Evolutionary conservation across 345 rosid genomes (phyloP), one percentile per base, ranked within the genome.

Genomic region (Moringa oleifera): DNA sequence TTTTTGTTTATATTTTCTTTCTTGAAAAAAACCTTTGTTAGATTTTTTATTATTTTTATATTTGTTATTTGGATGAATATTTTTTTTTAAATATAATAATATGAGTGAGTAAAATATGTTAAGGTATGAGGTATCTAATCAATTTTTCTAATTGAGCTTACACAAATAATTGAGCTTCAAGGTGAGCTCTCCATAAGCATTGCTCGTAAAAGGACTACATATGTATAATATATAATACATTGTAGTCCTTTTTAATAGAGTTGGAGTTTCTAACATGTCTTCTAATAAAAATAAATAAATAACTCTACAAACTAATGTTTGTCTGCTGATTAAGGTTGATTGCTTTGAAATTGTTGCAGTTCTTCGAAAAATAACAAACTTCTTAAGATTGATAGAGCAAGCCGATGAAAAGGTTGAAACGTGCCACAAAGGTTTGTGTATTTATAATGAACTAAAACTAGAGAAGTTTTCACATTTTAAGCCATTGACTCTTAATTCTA

Each of bases 331-430:
- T 52, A 20, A 10, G 53, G 13, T 33, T 57, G 22, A 36, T 36
- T 16, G 50, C 23, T 22, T 60, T 55, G 12, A 22, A n/a, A 18
- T 59, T 45, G 25, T 46, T 69, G 64, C 78, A 82, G 86, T 88
- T 78, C 63, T 90, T 58, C 92, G 85, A 51, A 86, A 73, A 82
- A 82, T 79, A 59, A 83, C 68, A 72, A 95, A 81, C 55, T 90
- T 90, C 65, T 51, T 93, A 1, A 94, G 90, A 60, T 59, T 82
- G 20, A 75, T 93, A 47, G 78, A 89, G 0, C 96, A 90, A 75
- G 83, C 96, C 23, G 88, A 85, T 79, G 81, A n/a, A 76, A 66
- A 71, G 58, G 66, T 67, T 90, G 63, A 76, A 85, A 67, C 67
- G 74, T 53, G 88, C 86, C 57, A 78, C 89, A 33, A 81, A 83